Percentiles rank a stretch among this genome's conserved stretches.
Conservation (phyloP, 495 filamentous ascomycete genomes). For the Tuber borchii region DNA sequence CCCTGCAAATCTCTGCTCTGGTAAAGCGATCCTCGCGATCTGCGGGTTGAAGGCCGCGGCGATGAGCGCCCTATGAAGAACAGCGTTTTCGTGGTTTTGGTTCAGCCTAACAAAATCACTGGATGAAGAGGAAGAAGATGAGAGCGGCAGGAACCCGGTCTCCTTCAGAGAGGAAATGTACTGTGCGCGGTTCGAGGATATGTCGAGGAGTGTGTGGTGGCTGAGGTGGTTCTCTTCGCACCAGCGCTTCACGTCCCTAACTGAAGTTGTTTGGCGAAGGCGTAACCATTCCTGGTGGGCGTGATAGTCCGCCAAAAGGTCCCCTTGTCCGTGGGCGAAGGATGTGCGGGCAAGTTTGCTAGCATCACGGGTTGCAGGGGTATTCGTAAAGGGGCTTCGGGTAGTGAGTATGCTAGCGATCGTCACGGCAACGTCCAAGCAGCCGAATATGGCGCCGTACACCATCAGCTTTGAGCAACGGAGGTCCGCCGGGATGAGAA, state of each 20-base stretch:
- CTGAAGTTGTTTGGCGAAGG: slow-evolving; percentile 52
- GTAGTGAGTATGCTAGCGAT: slow-evolving; percentile 84
- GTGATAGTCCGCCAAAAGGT: slow-evolving; percentile 75
- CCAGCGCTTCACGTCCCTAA: slow-evolving; percentile 64
- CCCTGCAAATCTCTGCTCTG: slow-evolving; percentile 87
- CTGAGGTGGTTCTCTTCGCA: slow-evolving; percentile 87
- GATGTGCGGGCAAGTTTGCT: slow-evolving; percentile 65
- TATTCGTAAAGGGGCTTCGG: slow-evolving; percentile 75
- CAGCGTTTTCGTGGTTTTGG: slow-evolving; percentile 46
- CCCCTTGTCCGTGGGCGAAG: slow-evolving; percentile 73
- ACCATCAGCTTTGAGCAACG: slow-evolving; percentile 93
- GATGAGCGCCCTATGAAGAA: slow-evolving; percentile 77
- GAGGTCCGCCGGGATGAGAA: slow-evolving; percentile 80
- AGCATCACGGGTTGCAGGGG: slow-evolving; percentile 71
- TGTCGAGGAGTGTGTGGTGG: slow-evolving; percentile 73
- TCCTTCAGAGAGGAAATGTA: slow-evolving; percentile 81
- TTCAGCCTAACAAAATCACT: slow-evolving; percentile 43
- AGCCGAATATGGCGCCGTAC: slow-evolving; percentile 87
- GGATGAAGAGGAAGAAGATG: slow-evolving; percentile 4
- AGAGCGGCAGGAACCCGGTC: slow-evolving; percentile 64
- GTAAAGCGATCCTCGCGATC: slow-evolving; percentile 80
- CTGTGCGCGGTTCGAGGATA: slow-evolving; percentile 75
- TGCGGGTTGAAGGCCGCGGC: slow-evolving; percentile 88
- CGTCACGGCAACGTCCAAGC: slow-evolving; percentile 78
- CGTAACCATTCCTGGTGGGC: slow-evolving; percentile 78